A percentile compares a stretch with the other conserved stretches of the same genome.
phyloP scores from a whole-genome alignment of 2,329 filamentous ascomycete species.

The Cercospora citrullina region DNA sequence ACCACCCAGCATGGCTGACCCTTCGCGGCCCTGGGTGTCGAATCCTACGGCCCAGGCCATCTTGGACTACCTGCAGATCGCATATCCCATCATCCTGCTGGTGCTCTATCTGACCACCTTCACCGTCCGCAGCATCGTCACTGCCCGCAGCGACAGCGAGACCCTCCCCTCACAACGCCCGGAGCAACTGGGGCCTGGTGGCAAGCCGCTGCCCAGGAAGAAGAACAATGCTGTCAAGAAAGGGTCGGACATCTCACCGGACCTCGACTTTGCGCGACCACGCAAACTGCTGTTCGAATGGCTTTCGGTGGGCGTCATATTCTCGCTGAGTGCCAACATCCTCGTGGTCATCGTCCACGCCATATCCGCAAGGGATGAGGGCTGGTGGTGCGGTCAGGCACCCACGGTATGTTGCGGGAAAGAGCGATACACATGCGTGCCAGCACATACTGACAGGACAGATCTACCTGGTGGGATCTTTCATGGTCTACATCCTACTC shows the following conservation, averaged over 20 bases:
- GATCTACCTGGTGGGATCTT: slow-evolving; percentile 82
- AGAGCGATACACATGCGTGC: not conserved
- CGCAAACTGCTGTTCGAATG: slow-evolving; percentile 74
- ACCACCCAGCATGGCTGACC: slow-evolving; percentile 21
- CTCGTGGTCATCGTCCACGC: slow-evolving; percentile 73
- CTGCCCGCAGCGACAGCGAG: slow-evolving; percentile 50
- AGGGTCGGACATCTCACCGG: slow-evolving; percentile 44
- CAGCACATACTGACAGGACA: slow-evolving; percentile 43
- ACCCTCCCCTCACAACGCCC: slow-evolving; percentile 37
- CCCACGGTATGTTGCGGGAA: slow-evolving; percentile 61
- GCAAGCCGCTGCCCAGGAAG: slow-evolving; percentile 77
- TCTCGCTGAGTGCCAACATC: slow-evolving; percentile 75
- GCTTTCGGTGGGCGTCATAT: slow-evolving; percentile 67
- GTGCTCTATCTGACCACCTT: slow-evolving; percentile 65
- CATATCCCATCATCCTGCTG: slow-evolving; percentile 65
- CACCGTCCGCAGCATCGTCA: slow-evolving; percentile 60
- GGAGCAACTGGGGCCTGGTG: slow-evolving; percentile 73
- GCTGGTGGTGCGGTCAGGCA: slow-evolving; percentile 82
- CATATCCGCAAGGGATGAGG: slow-evolving; percentile 62
- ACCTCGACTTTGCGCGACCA: slow-evolving; percentile 62
- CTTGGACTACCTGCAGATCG: slow-evolving; percentile 54
- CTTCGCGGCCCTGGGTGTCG: slow-evolving; percentile 36
- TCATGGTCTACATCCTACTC: slow-evolving; percentile 84
- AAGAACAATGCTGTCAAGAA: slow-evolving; percentile 58
- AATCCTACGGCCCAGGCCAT: slow-evolving; percentile 46